Base-by-base conservation (phyloP, 2,329 filamentous ascomycete species). In the Cryphonectria parasitica region DNA sequence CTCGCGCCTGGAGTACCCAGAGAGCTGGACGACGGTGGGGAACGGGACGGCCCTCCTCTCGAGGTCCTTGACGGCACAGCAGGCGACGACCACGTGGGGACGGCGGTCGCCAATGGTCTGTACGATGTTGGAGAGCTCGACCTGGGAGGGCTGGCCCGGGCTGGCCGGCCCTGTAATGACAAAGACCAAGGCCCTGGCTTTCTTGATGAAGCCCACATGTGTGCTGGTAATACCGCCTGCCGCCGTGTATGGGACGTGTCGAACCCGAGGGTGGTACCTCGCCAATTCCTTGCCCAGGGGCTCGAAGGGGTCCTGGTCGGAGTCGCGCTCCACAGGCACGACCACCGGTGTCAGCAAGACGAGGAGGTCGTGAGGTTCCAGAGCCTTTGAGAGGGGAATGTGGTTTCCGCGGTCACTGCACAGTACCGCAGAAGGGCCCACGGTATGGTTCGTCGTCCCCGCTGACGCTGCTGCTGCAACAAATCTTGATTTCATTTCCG, bases 231-330 rank as follows among this genome's bases (percentile, higher is more conserved):
- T 88, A 58, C 91, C 90, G 70, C 84, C 80, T 67, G 85, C 84
- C 63, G 88, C 86, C 6, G 89, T 88, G 76, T 93, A 95, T 7
- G 92, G 91, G 60, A 93, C 88, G 77, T 94, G 92, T 28, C 90
- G 88, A 72, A 94, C 84, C 78, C 84, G 85, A 2, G 85, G 81
- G 76, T 92, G 89, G 74, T 86, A 83, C 64, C 80, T 82, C 64
- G 88, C 87, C 64, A 95, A 79, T 61, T 88, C 86, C 73, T 86
- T 85, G 28, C 92, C 92, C 25, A 95, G 82, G 19, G 87, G 85
- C 78, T 94, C 91, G 76, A 94, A 94, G 0, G 92, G 92, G 77
- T 95, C 92, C 60, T 69, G 72, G 22, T 25, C 70, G 31, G 62
- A 73, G 75, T 80, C 83, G 61, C 79, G 79, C 74, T 80, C 82